Conservation (phyloP, 352 stramenopile species). For the Pythium rishiriense region DNA sequence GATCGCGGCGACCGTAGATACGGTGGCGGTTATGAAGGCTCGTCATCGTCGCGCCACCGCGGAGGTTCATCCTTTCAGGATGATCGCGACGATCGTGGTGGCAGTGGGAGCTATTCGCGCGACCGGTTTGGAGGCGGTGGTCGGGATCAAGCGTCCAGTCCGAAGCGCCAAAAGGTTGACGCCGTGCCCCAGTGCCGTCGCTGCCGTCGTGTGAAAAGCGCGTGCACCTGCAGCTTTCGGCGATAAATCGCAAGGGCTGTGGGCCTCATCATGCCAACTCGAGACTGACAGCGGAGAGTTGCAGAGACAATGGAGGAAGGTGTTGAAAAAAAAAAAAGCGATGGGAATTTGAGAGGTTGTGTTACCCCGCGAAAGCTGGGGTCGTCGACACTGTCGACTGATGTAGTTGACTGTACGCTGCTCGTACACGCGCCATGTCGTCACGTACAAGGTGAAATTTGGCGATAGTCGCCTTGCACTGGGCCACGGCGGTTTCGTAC, state of each 20-base stretch:
- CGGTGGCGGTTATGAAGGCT: slow-evolving; percentile 30
- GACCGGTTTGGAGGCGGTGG: slow-evolving; percentile 11
- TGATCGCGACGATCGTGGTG: slow-evolving; percentile 9
- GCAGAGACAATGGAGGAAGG: neutral
- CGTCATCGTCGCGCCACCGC: slow-evolving; percentile 21
- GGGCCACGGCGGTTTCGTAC: slow-evolving; percentile 29
- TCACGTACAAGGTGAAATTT: slow-evolving; percentile 29
- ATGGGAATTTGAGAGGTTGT: neutral
- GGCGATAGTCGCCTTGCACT: slow-evolving; percentile 29
- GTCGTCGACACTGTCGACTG: neutral
- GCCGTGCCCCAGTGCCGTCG: slow-evolving; percentile 33
- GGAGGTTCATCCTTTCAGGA: slow-evolving; percentile 14
- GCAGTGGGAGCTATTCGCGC: slow-evolving; percentile 9
- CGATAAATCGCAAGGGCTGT: slow-evolving; percentile 15
- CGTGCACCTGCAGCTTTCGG: slow-evolving; percentile 35
- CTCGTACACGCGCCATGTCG: slow-evolving; percentile 23
- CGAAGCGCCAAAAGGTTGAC: slow-evolving; percentile 33
- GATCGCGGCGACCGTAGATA: slow-evolving; percentile 25
- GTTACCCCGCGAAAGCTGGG: neutral
- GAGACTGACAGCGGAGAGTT: neutral
- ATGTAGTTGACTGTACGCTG: slow-evolving; percentile 23
- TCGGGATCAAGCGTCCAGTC: slow-evolving; percentile 24
- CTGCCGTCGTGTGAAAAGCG: slow-evolving; percentile 35
- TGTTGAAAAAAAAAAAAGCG: neutral
- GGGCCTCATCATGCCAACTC: neutral